phyloP scores from a whole-genome alignment of 352 stramenopile genomes.

The Globisporangium irregulare region DNA sequence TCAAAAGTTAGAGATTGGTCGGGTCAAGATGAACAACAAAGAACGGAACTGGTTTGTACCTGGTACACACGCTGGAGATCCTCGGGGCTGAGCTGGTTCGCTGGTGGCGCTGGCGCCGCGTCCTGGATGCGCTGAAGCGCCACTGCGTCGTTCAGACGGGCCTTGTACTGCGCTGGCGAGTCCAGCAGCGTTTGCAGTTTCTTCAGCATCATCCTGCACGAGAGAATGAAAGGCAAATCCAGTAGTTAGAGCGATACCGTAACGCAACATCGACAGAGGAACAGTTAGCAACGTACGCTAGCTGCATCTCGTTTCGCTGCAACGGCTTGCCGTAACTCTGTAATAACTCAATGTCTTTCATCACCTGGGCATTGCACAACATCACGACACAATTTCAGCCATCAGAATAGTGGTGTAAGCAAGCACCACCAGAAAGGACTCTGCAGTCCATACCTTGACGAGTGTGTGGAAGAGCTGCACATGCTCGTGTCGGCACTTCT shows the following conservation, averaged over 20 bases:
- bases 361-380: conserved; percentile 36
- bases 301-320: conserved; percentile 70
- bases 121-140: conserved; percentile 72
- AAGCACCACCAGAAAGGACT: neutral
- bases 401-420: neutral
- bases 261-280: conserved; percentile 7
- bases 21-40: neutral
- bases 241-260: neutral
- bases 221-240: conserved; percentile 1
- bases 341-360: conserved; percentile 87
- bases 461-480: conserved; percentile 81
- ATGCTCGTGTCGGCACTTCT: conserved; percentile 83
- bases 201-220: conserved; percentile 67
- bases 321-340: conserved; percentile 85
- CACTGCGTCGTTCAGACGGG: conserved; percentile 74
- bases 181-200: conserved; percentile 81
- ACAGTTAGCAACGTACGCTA: conserved; percentile 53
- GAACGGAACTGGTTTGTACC: conserved; percentile 21
- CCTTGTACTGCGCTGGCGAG: conserved; percentile 85
- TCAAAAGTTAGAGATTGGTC: conserved; percentile 8
- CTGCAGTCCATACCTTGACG: conserved; percentile 44
- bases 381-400: conserved; percentile 3
- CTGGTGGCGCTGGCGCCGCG: conserved; percentile 25
- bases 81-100: conserved; percentile 63
- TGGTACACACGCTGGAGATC: conserved; percentile 77